Evolutionary conservation across 139 green algal genomes (phyloP), one percentile per base, ranked within the genome.

Genomic region (Auxenochlorella pyrenoidosa): DNA sequence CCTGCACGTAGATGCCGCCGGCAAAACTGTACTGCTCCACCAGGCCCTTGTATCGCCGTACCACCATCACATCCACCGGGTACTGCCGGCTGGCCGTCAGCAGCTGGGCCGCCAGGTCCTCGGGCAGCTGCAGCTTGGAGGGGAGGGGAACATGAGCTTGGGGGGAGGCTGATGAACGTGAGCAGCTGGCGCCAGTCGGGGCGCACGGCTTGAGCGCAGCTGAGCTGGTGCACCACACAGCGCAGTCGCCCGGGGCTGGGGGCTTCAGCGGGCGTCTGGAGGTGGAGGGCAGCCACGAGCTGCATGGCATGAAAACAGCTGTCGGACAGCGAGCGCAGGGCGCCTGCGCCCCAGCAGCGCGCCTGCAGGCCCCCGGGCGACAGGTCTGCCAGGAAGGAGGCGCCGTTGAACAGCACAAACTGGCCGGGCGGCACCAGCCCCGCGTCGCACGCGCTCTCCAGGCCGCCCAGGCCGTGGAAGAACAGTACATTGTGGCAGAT

Each of bases 331-430:
- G 24, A 16, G 59, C 59, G 13, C 28, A 38, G 30, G 12, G 65
- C 65, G 28, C 65, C 18, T 40, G 15, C n/a, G 72, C 4, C 8
- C 6, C 41, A 63, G 41, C 43, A 41, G 75, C 43, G 19, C 65
- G 70, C 82, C 79, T 89, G 58, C 36, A 86, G 72, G 54, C 58
- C 76, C 3, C 44, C 59, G 32, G 82, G 65, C 47, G 51, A 54
- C 44, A 70, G 82, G 87, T 95, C 92, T 4, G 90, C 54, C 34
- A 95, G 84, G 65, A 95, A 88, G 21, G 91, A 93, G 26, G 92
- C 92, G 28, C 92, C 92, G 85, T 95, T 95, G 91, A 95, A 94
- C 5, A 95, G 79, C 51, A 95, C 87, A 75, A 88, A 89, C 47
- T 87, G 82, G 24, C 91, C 91, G 38, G 51, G 83, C 10, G 71